phyloP scores from a whole-genome alignment of 2,329 filamentous ascomycete genomes.

The Sphaerulina vaccinii region DNA sequence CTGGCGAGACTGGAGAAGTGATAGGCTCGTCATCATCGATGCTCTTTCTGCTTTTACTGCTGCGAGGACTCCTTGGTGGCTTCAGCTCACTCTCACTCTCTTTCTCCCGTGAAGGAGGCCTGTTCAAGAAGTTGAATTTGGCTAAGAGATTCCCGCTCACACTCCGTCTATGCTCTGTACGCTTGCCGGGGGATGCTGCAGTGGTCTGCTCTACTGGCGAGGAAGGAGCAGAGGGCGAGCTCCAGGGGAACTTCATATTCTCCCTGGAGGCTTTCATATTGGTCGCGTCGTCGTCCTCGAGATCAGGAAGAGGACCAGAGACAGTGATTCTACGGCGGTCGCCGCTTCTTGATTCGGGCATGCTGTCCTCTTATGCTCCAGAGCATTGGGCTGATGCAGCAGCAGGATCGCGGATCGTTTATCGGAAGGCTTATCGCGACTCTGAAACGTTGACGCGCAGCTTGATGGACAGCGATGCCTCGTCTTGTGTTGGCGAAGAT shows the following conservation, averaged over 20 bases:
- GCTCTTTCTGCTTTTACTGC: constrained; percentile 30
- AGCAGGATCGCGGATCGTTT: constrained; percentile 1
- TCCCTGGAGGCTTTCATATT: constrained; percentile 17
- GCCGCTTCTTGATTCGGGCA: constrained; percentile 15
- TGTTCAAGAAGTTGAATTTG: constrained; percentile 66
- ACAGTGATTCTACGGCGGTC: constrained; percentile 27
- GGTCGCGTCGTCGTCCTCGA: constrained; percentile 17
- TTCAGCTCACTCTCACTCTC: constrained; percentile 37
- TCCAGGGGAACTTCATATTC: constrained; percentile 33
- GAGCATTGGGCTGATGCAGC: constrained; percentile 17
- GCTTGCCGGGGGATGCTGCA: constrained; percentile 14
- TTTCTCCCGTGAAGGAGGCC: constrained; percentile 28
- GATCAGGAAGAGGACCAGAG: constrained; percentile 21
- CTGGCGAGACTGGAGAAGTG: constrained; percentile 28
- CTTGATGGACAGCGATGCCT: background rate
- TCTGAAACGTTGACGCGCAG: background rate
- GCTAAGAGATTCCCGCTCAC: constrained; percentile 66
- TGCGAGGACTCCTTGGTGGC: constrained; percentile 31
- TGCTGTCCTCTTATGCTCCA: constrained; percentile 3
- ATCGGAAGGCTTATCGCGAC: constrained; percentile 1
- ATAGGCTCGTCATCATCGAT: constrained; percentile 35
- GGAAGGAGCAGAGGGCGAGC: constrained; percentile 27
- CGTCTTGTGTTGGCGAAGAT: background rate
- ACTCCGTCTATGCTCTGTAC: constrained; percentile 50
- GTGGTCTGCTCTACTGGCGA: constrained; percentile 25